Percentiles rank a stretch among this genome's conserved stretches.
Evolutionary conservation across 371 early-diverging fungal species (phyloP).

Genomic region (Rhizopus arrhizus): DNA sequence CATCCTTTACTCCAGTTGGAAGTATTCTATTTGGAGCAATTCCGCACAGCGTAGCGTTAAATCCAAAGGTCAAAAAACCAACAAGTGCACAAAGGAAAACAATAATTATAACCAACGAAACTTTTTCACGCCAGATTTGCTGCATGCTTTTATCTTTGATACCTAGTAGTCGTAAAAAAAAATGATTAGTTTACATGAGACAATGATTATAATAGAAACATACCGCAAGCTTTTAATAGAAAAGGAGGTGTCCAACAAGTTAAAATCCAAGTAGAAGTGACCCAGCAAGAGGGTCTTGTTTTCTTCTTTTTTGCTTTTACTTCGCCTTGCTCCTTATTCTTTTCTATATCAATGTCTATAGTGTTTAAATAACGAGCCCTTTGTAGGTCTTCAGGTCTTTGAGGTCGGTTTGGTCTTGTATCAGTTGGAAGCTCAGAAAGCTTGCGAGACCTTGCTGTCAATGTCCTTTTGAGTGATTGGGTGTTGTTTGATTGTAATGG

Average conservation of each 20-base stretch:
- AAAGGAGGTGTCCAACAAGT: slow-evolving; percentile 52
- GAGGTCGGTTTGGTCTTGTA: slow-evolving; percentile 11
- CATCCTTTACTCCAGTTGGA: slow-evolving; percentile 48
- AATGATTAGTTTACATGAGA: not conserved
- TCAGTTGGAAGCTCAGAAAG: slow-evolving; percentile 13
- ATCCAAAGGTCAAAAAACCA: slow-evolving; percentile 71
- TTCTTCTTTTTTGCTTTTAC: slow-evolving; percentile 8
- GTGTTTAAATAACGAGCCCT: slow-evolving; percentile 21
- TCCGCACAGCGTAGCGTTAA: slow-evolving; percentile 64
- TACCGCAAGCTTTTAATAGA: slow-evolving; percentile 34
- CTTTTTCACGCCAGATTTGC: slow-evolving; percentile 94
- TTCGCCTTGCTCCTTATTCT: not conserved
- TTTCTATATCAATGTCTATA: not conserved
- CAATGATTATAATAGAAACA: not conserved
- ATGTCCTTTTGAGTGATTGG: not conserved
- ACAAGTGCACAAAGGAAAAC: slow-evolving; percentile 61
- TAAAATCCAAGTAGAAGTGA: slow-evolving; percentile 37
- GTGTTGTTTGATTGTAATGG: not conserved
- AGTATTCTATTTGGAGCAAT: slow-evolving; percentile 55
- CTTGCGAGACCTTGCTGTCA: not conserved
- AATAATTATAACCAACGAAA: slow-evolving; percentile 78
- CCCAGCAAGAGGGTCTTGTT: slow-evolving; percentile 34
- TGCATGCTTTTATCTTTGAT: slow-evolving; percentile 64
- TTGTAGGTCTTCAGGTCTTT: slow-evolving; percentile 21
- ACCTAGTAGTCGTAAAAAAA: slow-evolving; percentile 21